Base-by-base conservation (phyloP, 129 eudicot species). In the Chrysanthemum makinoi region DNA sequence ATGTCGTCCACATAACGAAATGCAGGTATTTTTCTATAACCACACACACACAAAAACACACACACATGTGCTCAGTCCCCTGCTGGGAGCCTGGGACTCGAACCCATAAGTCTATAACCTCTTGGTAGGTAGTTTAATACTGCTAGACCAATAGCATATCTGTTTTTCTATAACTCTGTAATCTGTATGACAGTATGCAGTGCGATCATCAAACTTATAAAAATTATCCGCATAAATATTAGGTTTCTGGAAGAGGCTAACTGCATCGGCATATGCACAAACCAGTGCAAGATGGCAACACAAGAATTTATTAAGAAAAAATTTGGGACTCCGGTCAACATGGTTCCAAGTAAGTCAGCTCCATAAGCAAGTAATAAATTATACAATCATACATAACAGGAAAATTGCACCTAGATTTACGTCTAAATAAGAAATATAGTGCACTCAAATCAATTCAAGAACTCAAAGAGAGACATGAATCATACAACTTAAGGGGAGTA, bases 201-300 rank as follows among this genome's bases (percentile, higher is more conserved):
- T 48, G 59, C 56, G 10, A 68, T 19, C 9, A 44, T 65, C 72
- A 59, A 15, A 68, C 47, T 54, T 67, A 39, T 7, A 73, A 62
- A 73, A n/a, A 18, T 13, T 16, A 48, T 74, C 6, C 16, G 33
- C 1, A 13, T 18, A 49, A 22, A 74, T 46, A 69, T 66, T 26
- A 94, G 99, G 91, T 94, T 94, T 79, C 66, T 94, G 86, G 96
- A 90, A 80, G 87, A 79, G 77, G 75, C 87, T 3, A 94, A 90
- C 63, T 94, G 99, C 65, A 81, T 90, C 11, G 96, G 96, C 59
- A 90, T 94, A 91, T 94, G 99, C 85, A 94, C 93, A 57, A 94
- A 90, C 56, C 89, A 89, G 13, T 94, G 99, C 83, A 94, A 89
- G 87, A 80, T 86, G 86, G 91, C 99, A 5, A 83, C 96, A 33